Conservation (phyloP, 345 rosid genomes). For the Eutrema yunnanense region DNA sequence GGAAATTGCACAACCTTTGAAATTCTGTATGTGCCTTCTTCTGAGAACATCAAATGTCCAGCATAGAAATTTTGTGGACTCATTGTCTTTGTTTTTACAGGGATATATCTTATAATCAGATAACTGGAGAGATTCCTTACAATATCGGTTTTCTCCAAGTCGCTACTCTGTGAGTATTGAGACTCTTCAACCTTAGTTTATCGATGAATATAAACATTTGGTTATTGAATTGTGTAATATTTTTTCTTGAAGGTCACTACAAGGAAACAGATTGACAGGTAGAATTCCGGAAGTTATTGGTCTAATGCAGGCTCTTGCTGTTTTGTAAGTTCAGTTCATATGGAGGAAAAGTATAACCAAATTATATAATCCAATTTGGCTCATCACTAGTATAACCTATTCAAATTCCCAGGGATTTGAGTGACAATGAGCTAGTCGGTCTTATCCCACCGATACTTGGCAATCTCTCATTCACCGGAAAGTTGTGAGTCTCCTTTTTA, state of each 20-base stretch:
- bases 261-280: constrained; percentile 76
- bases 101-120: constrained; percentile 85
- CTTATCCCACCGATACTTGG: constrained; percentile 89
- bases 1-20: constrained; percentile 98
- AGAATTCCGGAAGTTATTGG: constrained; percentile 88
- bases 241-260: constrained; percentile 58
- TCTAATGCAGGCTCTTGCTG: constrained; percentile 97
- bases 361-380: background rate
- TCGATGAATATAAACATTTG: background rate
- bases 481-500: constrained; percentile 49
- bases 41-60: background rate
- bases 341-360: background rate
- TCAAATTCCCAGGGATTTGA: constrained; percentile 53
- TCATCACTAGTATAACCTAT: background rate
- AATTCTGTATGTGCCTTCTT: constrained; percentile 54
- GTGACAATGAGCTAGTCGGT: constrained; percentile 88
- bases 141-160: constrained; percentile 96
- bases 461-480: constrained; percentile 84
- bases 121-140: constrained; percentile 85
- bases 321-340: constrained; percentile 51
- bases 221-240: background rate
- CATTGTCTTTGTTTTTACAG: constrained; percentile 24
- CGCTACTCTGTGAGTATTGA: constrained; percentile 73
- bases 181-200: background rate
- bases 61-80: background rate